Evolutionary conservation across 768 basidiomycete species (phyloP).

Genomic region (Amanita molliuscula): DNA sequence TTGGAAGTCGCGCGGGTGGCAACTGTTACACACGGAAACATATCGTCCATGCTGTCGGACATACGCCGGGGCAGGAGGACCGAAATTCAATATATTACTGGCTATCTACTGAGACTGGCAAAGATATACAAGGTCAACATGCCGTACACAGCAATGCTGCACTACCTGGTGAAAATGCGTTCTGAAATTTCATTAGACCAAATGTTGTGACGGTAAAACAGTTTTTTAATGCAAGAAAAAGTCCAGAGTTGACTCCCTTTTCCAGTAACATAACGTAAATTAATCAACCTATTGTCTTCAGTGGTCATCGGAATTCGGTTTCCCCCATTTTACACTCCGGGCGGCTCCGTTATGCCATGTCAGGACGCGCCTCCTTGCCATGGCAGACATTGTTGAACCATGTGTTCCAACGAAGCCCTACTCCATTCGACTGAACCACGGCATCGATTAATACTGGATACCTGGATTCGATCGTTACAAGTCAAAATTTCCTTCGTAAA

Average conservation of each 20-base stretch:
- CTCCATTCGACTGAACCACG: slow-evolving; percentile 54
- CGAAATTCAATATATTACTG: slow-evolving; percentile 78
- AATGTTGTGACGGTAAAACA: slow-evolving; percentile 15
- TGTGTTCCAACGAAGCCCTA: slow-evolving; percentile 70
- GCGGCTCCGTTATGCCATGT: slow-evolving; percentile 53
- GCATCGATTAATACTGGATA: slow-evolving; percentile 69
- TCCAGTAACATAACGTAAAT: neutral
- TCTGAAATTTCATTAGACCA: slow-evolving; percentile 44
- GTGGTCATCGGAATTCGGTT: slow-evolving; percentile 45
- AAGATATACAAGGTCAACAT: slow-evolving; percentile 43
- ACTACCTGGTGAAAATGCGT: slow-evolving; percentile 52
- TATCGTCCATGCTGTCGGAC: slow-evolving; percentile 77
- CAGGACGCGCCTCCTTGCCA: slow-evolving; percentile 56
- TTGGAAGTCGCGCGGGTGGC: slow-evolving; percentile 51
- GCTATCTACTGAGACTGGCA: slow-evolving; percentile 65
- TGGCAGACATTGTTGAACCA: slow-evolving; percentile 57
- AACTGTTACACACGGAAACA: slow-evolving; percentile 47
- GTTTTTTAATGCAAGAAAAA: neutral
- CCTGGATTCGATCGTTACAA: slow-evolving; percentile 24
- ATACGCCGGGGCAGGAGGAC: slow-evolving; percentile 50
- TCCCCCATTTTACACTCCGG: slow-evolving; percentile 50
- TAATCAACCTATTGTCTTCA: slow-evolving; percentile 10
- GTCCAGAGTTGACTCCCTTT: neutral
- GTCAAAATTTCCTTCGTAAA: neutral
- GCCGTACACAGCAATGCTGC: slow-evolving; percentile 44